Evolutionary conservation across 1,284 basidiomycete genomes (phyloP).

Genomic region (Cryptococcus sp.): DNA sequence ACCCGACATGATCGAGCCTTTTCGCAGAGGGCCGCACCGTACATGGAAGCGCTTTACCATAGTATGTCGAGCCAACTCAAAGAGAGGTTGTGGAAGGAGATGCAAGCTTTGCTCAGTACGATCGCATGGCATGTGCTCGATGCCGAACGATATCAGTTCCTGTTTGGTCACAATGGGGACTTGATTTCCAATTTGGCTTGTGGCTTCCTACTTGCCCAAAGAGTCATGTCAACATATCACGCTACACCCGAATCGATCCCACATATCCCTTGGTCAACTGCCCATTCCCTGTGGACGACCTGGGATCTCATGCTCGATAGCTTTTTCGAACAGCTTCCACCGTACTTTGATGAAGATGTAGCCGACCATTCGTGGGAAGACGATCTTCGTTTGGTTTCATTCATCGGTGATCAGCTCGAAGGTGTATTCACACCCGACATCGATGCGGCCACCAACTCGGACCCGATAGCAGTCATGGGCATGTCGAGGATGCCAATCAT

Average conservation of each 20-base stretch:
- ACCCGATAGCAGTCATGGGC: background rate
- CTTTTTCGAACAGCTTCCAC: slow-evolving; percentile 35
- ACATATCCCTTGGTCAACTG: slow-evolving; percentile 19
- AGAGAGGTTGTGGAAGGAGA: slow-evolving; percentile 25
- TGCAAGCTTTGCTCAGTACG: slow-evolving; percentile 30
- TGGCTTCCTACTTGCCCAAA: slow-evolving; percentile 33
- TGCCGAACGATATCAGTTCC: slow-evolving; percentile 22
- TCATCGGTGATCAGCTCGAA: slow-evolving; percentile 39
- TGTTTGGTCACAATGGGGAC: slow-evolving; percentile 25
- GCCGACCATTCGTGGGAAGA: slow-evolving; percentile 18
- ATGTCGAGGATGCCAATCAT: slow-evolving; percentile 33
- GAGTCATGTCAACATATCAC: slow-evolving; percentile 25
- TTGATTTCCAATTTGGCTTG: slow-evolving; percentile 24
- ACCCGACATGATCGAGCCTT: slow-evolving; percentile 7
- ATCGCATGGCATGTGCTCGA: slow-evolving; percentile 36
- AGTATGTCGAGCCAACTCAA: slow-evolving; percentile 21
- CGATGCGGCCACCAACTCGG: background rate
- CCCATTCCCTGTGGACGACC: slow-evolving; percentile 30
- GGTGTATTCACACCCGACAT: slow-evolving; percentile 21
- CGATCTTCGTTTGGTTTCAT: slow-evolving; percentile 27
- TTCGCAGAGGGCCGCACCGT: slow-evolving; percentile 8
- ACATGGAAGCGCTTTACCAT: slow-evolving; percentile 27
- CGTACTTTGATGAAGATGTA: slow-evolving; percentile 21
- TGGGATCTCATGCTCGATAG: slow-evolving; percentile 41
- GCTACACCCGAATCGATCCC: slow-evolving; percentile 31